Conservation (phyloP, 441 rosid species). For the Omphalea diandra region DNA sequence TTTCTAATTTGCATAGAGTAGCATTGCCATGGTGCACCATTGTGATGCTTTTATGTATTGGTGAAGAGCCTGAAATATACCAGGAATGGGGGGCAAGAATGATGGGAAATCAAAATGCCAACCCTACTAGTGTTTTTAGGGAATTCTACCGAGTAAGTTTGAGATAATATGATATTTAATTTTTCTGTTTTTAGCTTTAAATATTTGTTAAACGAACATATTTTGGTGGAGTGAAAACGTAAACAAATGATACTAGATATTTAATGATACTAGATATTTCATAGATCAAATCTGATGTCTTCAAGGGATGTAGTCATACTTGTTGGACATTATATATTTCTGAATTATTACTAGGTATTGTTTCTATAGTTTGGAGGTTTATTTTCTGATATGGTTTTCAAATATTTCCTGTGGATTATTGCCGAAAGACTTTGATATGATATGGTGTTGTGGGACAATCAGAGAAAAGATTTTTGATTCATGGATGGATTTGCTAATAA, state of each 20-base stretch:
- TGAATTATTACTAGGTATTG: not conserved
- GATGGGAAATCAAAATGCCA: not conserved
- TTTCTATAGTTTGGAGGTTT: conserved; percentile 2
- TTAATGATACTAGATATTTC: too few relatives aligned
- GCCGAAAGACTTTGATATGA: conserved; percentile 51
- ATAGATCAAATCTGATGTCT: not conserved
- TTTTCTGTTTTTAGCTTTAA: not conserved
- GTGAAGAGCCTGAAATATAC: not conserved
- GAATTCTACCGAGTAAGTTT: not conserved
- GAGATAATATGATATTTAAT: too few relatives aligned
- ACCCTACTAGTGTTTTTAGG: not conserved
- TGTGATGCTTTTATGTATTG: not conserved
- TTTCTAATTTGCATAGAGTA: not conserved
- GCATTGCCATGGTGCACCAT: not conserved
- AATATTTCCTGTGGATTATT: conserved; percentile 15
- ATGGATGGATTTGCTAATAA: conserved; percentile 47
- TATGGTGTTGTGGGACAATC: conserved; percentile 47
- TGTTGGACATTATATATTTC: not conserved
- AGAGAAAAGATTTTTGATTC: conserved; percentile 49
- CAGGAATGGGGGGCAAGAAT: not conserved
- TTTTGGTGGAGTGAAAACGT: too few relatives aligned
- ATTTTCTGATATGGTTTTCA: not conserved
- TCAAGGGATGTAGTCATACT: not conserved
- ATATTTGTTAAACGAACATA: too few relatives aligned
- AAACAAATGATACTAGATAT: too few relatives aligned